Percentiles rank a stretch among this genome's conserved stretches.
phyloP scores from a whole-genome alignment of 2,329 filamentous ascomycete genomes.

The Bretziella fagacearum region DNA sequence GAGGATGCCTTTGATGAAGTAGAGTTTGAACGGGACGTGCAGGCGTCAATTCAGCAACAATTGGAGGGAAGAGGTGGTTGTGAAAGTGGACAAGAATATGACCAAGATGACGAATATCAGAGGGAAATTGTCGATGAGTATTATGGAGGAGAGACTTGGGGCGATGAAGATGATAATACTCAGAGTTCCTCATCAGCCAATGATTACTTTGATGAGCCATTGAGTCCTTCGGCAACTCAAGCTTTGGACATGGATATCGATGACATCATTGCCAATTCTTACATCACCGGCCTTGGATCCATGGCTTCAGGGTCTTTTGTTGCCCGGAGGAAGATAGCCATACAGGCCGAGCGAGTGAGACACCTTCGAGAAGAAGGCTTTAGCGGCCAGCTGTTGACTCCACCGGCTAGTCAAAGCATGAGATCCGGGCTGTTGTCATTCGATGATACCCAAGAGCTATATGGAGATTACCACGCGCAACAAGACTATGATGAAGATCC shows the following conservation, averaged over 20 bases:
- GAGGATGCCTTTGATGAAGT: not conserved
- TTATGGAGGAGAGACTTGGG: not conserved
- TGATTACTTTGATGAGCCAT: not conserved
- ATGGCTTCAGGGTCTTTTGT: not conserved
- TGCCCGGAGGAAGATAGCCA: too few species aligned
- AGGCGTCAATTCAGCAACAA: not conserved
- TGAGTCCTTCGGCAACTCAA: constrained; percentile 8
- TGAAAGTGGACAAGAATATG: not conserved
- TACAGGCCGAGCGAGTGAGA: too few species aligned
- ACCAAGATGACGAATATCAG: not conserved
- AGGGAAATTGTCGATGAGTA: not conserved
- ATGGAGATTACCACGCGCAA: not conserved
- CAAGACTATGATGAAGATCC: not conserved
- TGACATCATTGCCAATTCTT: constrained; percentile 8
- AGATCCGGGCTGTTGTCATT: not conserved
- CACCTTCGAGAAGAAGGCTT: too few species aligned
- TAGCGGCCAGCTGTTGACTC: constrained; percentile 4
- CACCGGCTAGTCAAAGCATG: not conserved
- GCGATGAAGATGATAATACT: not conserved
- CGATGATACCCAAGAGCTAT: too few species aligned
- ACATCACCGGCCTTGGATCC: not conserved
- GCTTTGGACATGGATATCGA: constrained; percentile 12
- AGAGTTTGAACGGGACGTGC: not conserved
- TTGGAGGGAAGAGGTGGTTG: not conserved
- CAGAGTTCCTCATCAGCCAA: not conserved